Evolutionary conservation across 805 yeast genomes (phyloP).

Genomic region (Ogataea nitratoaversa): DNA sequence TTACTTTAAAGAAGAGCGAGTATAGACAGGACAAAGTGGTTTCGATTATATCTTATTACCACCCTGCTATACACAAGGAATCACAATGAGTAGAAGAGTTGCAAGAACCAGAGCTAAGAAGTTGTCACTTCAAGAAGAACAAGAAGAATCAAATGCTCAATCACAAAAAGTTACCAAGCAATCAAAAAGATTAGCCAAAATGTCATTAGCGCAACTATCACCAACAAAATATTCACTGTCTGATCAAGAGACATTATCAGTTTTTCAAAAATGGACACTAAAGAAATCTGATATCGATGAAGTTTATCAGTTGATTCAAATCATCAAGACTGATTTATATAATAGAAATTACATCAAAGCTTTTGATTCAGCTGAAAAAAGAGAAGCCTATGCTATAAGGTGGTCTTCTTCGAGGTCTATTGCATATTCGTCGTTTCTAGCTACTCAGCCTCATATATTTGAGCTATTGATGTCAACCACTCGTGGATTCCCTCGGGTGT

Average conservation of each 20-base stretch:
- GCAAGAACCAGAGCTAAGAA: slow-evolving; percentile 29
- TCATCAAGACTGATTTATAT: slow-evolving; percentile 64
- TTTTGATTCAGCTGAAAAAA: slow-evolving; percentile 55
- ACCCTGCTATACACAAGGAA: no score
- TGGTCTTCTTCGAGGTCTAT: slow-evolving; percentile 86
- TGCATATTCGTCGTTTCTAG: slow-evolving; percentile 65
- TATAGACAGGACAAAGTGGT: no score
- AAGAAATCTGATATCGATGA: slow-evolving; percentile 29
- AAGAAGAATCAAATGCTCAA: slow-evolving; percentile 25
- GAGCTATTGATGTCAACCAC: slow-evolving; percentile 24
- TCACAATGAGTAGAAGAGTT: slow-evolving; percentile 31
- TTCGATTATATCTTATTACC: no score
- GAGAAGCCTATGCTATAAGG: slow-evolving; percentile 74
- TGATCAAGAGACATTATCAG: slow-evolving; percentile 33
- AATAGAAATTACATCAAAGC: slow-evolving; percentile 70
- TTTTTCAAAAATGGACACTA: slow-evolving; percentile 27
- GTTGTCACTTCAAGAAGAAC: slow-evolving; percentile 12
- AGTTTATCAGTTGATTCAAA: slow-evolving; percentile 49
- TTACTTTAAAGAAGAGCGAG: no score
- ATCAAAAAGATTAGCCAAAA: slow-evolving; percentile 1
- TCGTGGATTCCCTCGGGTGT: no score
- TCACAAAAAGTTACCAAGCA: slow-evolving; percentile 3
- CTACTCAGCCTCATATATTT: slow-evolving; percentile 41
- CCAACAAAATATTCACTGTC: slow-evolving; percentile 30
- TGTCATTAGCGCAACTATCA: slow-evolving; percentile 1